Conservation (phyloP, 805 yeast genomes). For the Candida krabiensis region DNA sequence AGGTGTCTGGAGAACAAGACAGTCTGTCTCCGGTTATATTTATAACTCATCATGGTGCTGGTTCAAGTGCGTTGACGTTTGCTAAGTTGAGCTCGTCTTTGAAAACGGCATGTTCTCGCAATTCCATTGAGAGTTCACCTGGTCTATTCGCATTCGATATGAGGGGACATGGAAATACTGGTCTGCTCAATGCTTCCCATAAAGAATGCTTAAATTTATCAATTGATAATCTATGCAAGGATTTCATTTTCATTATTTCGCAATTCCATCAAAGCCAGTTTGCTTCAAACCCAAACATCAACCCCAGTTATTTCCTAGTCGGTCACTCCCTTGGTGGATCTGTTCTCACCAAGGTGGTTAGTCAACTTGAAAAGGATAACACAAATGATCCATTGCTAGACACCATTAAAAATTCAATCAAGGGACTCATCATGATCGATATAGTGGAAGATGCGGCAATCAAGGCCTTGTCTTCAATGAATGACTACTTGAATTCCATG, state of each 20-base stretch:
- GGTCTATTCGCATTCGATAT: constrained; percentile 76
- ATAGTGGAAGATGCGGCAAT: constrained; percentile 94
- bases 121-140: constrained; percentile 38
- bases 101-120: constrained; percentile 32
- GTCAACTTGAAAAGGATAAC: constrained; percentile 16
- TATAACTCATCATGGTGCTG: constrained; percentile 92
- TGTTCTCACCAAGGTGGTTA: constrained; percentile 58
- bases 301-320: constrained; percentile 53
- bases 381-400: constrained; percentile 1
- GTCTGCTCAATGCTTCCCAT: constrained; percentile 18
- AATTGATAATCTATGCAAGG: constrained; percentile 54
- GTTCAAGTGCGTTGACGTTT: constrained; percentile 82
- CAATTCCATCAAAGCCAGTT: constrained; percentile 33
- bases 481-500: constrained; percentile 58
- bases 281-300: constrained; percentile 9
- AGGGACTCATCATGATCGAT: constrained; percentile 80
- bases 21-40: constrained; percentile 52
- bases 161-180: constrained; percentile 79
- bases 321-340: constrained; percentile 97
- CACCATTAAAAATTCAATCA: constrained; percentile 32
- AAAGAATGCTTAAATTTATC: constrained; percentile 33
- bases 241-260: constrained; percentile 51
- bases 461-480: constrained; percentile 65
- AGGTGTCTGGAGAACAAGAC: constrained; percentile 5
- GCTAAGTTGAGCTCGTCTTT: constrained; percentile 51